phyloP scores from a whole-genome alignment of 306 rosid genomes.

The Prinsepia uniflora region DNA sequence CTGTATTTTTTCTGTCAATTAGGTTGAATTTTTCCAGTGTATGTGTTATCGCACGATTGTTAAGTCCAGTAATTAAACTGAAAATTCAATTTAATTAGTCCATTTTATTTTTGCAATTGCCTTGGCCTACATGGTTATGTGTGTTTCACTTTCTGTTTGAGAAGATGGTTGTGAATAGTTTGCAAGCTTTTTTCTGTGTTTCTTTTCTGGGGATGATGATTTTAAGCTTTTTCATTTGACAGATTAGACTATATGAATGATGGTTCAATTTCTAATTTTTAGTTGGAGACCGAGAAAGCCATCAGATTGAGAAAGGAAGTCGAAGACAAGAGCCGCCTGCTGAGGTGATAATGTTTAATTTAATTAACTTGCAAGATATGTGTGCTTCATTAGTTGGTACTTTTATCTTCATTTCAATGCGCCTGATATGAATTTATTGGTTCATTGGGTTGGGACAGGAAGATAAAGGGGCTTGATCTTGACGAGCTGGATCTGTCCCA shows the following conservation, averaged over 20 bases:
- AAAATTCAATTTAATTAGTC: too few species aligned
- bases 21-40: too few species aligned
- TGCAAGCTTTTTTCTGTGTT: not conserved
- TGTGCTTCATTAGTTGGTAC: not conserved
- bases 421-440: not conserved
- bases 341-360: conserved; percentile 24
- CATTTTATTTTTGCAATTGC: too few species aligned
- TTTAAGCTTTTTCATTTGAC: not conserved
- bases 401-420: not conserved
- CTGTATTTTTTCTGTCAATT: too few species aligned
- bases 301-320: conserved; percentile 31
- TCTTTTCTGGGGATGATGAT: not conserved
- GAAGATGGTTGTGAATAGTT: not conserved
- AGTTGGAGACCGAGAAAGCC: conserved; percentile 23
- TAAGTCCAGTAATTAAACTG: too few species aligned
- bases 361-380: not conserved
- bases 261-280: not conserved
- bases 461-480: conserved; percentile 37
- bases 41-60: too few species aligned
- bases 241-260: not conserved
- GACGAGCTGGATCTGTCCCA: conserved; percentile 28
- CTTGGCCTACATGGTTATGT: too few species aligned
- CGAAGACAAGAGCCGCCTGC: conserved; percentile 23
- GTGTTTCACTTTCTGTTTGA: too few species aligned
- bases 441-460: conserved; percentile 19